phyloP scores from a whole-genome alignment of 441 rosid species.

The Brassica hybrid region DNA sequence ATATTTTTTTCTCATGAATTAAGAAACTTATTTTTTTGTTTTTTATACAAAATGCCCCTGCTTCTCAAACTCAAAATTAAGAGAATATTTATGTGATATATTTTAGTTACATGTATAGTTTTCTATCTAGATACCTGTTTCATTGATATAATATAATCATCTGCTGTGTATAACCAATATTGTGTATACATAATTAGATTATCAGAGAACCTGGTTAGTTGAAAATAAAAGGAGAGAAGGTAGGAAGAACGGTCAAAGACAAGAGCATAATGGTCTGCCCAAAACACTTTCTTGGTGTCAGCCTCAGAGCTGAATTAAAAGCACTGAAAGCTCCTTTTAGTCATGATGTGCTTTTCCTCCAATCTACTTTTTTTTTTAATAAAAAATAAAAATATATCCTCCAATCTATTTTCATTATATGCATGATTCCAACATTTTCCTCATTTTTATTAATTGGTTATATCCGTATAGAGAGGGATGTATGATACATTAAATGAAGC shows the following conservation, averaged over 20 bases:
- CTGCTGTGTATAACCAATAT: not conserved
- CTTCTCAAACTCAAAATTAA: not conserved
- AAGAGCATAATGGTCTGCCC: constrained; percentile 65
- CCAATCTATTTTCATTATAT: not conserved
- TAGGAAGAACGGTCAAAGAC: constrained; percentile 63
- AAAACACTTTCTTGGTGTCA: constrained; percentile 68
- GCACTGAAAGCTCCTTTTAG: constrained; percentile 76
- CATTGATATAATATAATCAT: not conserved
- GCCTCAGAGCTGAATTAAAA: constrained; percentile 76
- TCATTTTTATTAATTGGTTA: not conserved
- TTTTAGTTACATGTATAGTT: not conserved
- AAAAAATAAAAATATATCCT: too few relatives aligned
- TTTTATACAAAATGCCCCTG: not conserved
- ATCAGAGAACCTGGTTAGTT: constrained; percentile 13
- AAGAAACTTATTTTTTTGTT: not conserved
- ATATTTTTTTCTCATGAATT: constrained; percentile 4
- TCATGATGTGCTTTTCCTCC: constrained; percentile 51
- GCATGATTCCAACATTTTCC: constrained; percentile 21
- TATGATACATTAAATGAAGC: constrained; percentile 43
- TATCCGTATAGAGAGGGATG: constrained; percentile 38
- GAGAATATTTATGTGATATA: not conserved
- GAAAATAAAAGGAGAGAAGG: constrained; percentile 26
- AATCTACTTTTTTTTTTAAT: too few relatives aligned
- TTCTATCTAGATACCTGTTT: not conserved
- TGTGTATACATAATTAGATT: too few relatives aligned